A percentile compares a stretch with the other conserved stretches of the same genome.
phyloP scores from a whole-genome alignment of 306 rosid species.

The Inga laurina region DNA sequence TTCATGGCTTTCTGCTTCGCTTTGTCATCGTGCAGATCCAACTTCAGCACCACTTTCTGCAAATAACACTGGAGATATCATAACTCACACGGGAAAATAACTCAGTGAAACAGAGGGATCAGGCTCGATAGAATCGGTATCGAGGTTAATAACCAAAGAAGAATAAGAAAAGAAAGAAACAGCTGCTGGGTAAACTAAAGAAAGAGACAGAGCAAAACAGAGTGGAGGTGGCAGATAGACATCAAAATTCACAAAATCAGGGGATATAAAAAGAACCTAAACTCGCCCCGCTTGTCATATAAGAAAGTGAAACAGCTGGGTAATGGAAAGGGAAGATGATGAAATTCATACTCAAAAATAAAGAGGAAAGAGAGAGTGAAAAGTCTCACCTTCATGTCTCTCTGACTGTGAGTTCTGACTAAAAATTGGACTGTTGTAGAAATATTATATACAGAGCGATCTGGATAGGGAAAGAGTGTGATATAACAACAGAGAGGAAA shows the following conservation, averaged over 20 bases:
- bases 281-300: neutral
- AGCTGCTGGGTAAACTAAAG: too few species aligned
- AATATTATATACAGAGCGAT: neutral
- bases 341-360: neutral
- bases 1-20: conserved; percentile 65
- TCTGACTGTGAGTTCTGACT: conserved; percentile 23
- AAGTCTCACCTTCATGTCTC: conserved; percentile 58
- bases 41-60: conserved; percentile 67
- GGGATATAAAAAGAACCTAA: neutral
- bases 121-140: neutral
- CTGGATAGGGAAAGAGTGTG: neutral
- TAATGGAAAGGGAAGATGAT: neutral
- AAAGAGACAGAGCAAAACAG: neutral
- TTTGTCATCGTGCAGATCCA: conserved; percentile 57
- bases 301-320: neutral
- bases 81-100: neutral
- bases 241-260: neutral
- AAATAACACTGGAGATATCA: neutral
- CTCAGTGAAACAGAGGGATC: neutral
- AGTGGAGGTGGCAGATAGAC: neutral
- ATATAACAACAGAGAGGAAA: neutral
- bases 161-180: neutral
- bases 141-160: neutral
- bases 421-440: neutral
- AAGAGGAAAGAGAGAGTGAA: conserved; percentile 1